Base-by-base conservation (phyloP, 225 moss, liverwort and hornwort genomes). In the Bryoerythrophyllum caledonicum region DNA sequence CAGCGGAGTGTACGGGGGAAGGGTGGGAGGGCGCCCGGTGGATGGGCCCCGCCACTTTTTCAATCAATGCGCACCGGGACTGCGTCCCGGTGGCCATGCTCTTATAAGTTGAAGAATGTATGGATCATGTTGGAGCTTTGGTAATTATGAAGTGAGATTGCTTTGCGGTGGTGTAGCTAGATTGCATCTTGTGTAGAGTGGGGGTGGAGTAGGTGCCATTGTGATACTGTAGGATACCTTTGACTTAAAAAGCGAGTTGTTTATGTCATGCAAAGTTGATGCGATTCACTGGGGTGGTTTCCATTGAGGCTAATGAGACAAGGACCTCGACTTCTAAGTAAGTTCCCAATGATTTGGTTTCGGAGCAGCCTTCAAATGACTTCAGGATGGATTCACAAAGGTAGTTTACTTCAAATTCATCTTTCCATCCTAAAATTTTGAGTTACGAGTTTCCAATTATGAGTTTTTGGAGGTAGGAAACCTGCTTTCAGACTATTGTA, bases 201-300 rank as follows among this genome's bases (percentile, higher is more conserved):
- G 48, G 23, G 72, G 49, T 72, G 72, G 61, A 72, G 49, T 61
- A 32, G 61, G 23, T 49, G 61, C 21, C 23, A 73, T 46, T 16
- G 60, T 20, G 28, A 43, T 3, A 43, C 19, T 9, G 11, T 30
- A 32, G 48, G 48, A 72, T 32, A 32, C 23, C 23, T n/a, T 48
- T 49, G 21, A 8, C 14, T 38, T 48, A 9, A 59, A 69, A 43
- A 71, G 59, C 6, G 6, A 25, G n/a, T 40, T 40, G 37, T 70
- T 57, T 54, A 54, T 55, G 54, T 26, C 57, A 57, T 70, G 40
- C 26, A 38, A 71, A 58, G 58, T 28, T 26, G 27, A 26, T 71
- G 41, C 11, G 2, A 43, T 27, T 59, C 71, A 58, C 48, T 17
- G n/a, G 20, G 44, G 43, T 71, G 60, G 59, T 60, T 71, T 28